A percentile compares a stretch with the other conserved stretches of the same genome.
phyloP scores from a whole-genome alignment of 148 eudicot species.

The Rheum nobile region DNA sequence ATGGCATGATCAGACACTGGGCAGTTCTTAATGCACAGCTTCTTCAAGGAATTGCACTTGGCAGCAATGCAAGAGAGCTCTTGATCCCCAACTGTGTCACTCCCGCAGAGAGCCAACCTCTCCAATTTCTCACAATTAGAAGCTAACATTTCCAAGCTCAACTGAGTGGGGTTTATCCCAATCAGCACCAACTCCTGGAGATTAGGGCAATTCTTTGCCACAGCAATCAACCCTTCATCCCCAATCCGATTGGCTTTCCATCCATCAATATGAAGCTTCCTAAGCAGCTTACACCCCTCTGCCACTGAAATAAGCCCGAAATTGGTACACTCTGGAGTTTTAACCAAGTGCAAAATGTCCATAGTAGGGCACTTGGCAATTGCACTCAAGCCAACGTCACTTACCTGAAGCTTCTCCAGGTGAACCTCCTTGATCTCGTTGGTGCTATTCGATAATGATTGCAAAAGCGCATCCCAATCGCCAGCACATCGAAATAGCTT shows the following conservation, averaged over 20 bases:
- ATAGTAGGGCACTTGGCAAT: conserved; percentile 25
- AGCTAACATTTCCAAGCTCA: conserved; percentile 34
- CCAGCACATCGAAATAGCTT: conserved; percentile 31
- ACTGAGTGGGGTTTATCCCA: conserved; percentile 32
- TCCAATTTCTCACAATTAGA: conserved; percentile 35
- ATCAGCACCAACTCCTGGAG: conserved; percentile 42
- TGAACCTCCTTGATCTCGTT: conserved; percentile 31
- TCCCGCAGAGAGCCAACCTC: conserved; percentile 47
- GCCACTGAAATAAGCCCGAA: conserved; percentile 30
- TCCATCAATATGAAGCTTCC: conserved; percentile 53
- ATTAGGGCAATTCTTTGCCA: conserved; percentile 31
- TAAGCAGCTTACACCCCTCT: conserved; percentile 32
- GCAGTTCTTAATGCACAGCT: conserved; percentile 47
- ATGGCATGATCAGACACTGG: conserved; percentile 42
- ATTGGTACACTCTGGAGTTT: conserved; percentile 45
- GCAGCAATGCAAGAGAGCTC: conserved; percentile 48
- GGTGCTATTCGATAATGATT: conserved; percentile 10
- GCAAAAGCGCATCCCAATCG: conserved; percentile 38
- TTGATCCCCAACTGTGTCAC: conserved; percentile 43
- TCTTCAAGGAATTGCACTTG: conserved; percentile 40
- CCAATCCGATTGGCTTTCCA: conserved; percentile 51
- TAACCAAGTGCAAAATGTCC: conserved; percentile 38
- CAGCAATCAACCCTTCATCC: conserved; percentile 39
- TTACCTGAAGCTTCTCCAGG: conserved; percentile 46
- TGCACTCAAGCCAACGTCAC: conserved; percentile 30